Conservation (phyloP, 2,329 filamentous ascomycete species). For the Sphaerulina vaccinii region DNA sequence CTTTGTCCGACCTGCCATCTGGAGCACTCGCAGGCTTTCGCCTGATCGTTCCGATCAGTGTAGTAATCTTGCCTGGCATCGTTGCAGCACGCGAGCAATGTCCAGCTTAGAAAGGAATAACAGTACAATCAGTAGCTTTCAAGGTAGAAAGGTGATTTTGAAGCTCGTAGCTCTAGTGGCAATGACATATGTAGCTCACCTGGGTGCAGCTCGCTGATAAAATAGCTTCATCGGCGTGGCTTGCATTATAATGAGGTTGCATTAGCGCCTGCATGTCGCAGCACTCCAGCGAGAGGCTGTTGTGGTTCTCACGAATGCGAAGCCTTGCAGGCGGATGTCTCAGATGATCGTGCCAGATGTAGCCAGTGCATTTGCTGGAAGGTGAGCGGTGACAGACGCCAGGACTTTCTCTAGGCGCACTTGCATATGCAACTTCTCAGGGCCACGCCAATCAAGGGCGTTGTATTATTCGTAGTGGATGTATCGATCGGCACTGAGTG, state of each 20-base stretch:
- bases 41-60: conserved; percentile 47
- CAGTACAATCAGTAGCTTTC: neutral
- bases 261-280: conserved; percentile 3
- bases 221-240: neutral
- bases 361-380: conserved; percentile 5
- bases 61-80: conserved; percentile 40
- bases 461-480: neutral
- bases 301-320: conserved; percentile 1
- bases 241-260: conserved; percentile 5
- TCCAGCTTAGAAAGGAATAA: neutral
- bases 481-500: neutral
- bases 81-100: neutral
- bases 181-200: conserved; percentile 1
- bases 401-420: neutral
- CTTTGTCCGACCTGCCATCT: conserved; percentile 47
- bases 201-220: neutral
- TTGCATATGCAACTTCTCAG: neutral
- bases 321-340: neutral
- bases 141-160: neutral
- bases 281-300: neutral
- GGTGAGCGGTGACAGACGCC: conserved; percentile 2
- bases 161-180: neutral
- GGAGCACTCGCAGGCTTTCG: conserved; percentile 49
- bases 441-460: conserved; percentile 2
- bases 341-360: conserved; percentile 7